Evolutionary conservation across 495 filamentous ascomycete species (phyloP).

Genomic region (Aspergillus haitiensis): DNA sequence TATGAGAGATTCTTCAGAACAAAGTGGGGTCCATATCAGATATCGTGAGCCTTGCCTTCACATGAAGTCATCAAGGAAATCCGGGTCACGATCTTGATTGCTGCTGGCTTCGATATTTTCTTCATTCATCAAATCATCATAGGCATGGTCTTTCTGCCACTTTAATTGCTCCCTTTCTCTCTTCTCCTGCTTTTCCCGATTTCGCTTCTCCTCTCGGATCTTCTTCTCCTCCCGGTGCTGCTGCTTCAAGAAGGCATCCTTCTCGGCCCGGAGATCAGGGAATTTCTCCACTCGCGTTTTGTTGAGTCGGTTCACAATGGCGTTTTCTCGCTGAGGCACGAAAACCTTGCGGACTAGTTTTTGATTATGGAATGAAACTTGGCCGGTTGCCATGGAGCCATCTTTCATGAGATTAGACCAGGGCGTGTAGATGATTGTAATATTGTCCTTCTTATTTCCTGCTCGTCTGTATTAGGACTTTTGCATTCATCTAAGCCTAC

Average conservation of each 20-base stretch:
- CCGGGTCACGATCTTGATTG: constrained; percentile 52
- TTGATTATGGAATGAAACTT: constrained; percentile 92
- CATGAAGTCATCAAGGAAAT: constrained; percentile 57
- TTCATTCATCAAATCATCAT: constrained; percentile 68
- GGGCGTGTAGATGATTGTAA: constrained; percentile 94
- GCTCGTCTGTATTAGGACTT: neutral
- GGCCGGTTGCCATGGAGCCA: constrained; percentile 92
- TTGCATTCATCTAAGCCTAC: neutral
- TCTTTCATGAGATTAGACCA: constrained; percentile 97
- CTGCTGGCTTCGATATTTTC: constrained; percentile 48
- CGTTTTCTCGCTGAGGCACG: constrained; percentile 74
- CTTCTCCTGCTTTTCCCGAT: constrained; percentile 74
- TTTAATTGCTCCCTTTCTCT: constrained; percentile 84
- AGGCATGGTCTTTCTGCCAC: constrained; percentile 92
- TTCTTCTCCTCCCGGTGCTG: constrained; percentile 69
- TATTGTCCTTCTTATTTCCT: constrained; percentile 98
- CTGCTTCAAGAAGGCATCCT: constrained; percentile 69
- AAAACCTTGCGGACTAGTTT: constrained; percentile 79
- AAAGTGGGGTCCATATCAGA: too few relatives aligned
- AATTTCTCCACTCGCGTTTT: constrained; percentile 89
- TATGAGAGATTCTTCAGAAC: too few relatives aligned
- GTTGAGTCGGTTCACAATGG: constrained; percentile 91
- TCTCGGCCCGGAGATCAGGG: constrained; percentile 77
- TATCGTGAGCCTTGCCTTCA: constrained; percentile 26
- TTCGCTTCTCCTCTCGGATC: constrained; percentile 66